Base-by-base conservation (phyloP, 805 yeast genomes). In the Sugiyamaella marilandica region DNA sequence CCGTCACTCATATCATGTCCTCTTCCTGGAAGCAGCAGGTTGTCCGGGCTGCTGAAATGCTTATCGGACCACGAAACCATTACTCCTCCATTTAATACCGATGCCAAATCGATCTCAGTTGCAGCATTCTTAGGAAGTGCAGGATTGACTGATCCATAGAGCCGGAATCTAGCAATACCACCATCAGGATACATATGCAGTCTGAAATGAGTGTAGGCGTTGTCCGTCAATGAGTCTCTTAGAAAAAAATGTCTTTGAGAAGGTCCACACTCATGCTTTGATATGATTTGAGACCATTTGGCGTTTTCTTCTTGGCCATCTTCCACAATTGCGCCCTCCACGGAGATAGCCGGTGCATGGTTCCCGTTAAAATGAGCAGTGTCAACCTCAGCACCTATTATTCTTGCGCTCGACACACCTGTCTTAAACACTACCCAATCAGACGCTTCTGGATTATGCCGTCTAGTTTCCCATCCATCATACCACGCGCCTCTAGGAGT, bases 1-100 rank as follows among this genome's bases (percentile, higher is more conserved):
- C 99, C 99, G 65, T 94, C 98, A 48, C 94, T 82, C 98, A 92
- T 92, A 69, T 92, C 97, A 62, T 78, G 80, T 49, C 99, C 99
- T 55, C 97, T 81, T 13, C 98, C 98, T 1, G 97, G 97, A 51
- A 92, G 74, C 53, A 92, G 72, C 56, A 92, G 74, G 72, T 92
- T 92, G 68, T 87, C 95, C 36, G 91, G 95, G 44, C 92, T 79
- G 36, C 97, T 95, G 65, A 92, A 92, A 71, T 91, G 98, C 73
- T 92, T 96, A 72, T 94, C 97, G 1, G 95, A 85, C 61, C 80
- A 82, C 10, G 81, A 74, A 39, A 88, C 81, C 24, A 92, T 92
- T 34, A 89, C 91, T 58, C 96, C 98, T 55, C 99, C 99, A 65
- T 84, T 82, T 49, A 82, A 71, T 7, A 88, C 95, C 50, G 83